Evolutionary conservation across 495 filamentous ascomycete species (phyloP).

Genomic region (Cercophora scortea): DNA sequence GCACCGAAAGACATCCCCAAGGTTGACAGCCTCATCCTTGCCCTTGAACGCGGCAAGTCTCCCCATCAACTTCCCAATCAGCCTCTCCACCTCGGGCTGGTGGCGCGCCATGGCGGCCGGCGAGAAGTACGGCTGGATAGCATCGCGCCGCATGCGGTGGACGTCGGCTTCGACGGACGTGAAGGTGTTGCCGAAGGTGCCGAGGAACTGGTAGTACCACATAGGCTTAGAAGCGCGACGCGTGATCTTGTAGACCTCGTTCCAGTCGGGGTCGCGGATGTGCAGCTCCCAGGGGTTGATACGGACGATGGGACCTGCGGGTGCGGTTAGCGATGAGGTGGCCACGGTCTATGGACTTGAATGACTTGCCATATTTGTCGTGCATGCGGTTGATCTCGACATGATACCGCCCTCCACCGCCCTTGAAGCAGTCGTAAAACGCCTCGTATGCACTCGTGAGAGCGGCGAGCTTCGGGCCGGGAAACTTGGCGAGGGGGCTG

Average conservation of each 20-base stretch:
- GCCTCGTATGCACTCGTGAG: slow-evolving; percentile 36
- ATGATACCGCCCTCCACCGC: not conserved
- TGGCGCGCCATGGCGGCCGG: slow-evolving; percentile 18
- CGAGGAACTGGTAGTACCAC: slow-evolving; percentile 30
- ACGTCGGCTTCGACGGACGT: slow-evolving; percentile 17
- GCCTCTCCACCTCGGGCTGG: slow-evolving; percentile 17
- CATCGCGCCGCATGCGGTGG: slow-evolving; percentile 26
- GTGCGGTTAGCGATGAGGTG: not conserved
- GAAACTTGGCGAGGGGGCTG: slow-evolving; percentile 39
- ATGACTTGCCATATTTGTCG: slow-evolving; percentile 1
- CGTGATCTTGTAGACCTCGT: slow-evolving; percentile 19
- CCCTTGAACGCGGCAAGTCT: slow-evolving; percentile 13
- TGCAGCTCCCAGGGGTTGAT: slow-evolving; percentile 42
- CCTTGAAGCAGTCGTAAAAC: slow-evolving; percentile 24
- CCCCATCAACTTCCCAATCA: slow-evolving; percentile 15
- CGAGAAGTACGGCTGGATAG: slow-evolving; percentile 26
- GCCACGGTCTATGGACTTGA: not conserved
- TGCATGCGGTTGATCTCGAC: slow-evolving; percentile 2
- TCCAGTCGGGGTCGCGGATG: slow-evolving; percentile 26
- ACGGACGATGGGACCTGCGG: slow-evolving; percentile 43
- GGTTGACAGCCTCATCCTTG: slow-evolving; percentile 7
- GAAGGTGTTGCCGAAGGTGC: slow-evolving; percentile 20
- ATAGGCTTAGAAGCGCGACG: slow-evolving; percentile 24
- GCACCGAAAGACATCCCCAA: slow-evolving; percentile 25
- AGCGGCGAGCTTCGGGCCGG: slow-evolving; percentile 45